phyloP scores from a whole-genome alignment of 176 grass and related monocot species.

The Raddia guianensis region DNA sequence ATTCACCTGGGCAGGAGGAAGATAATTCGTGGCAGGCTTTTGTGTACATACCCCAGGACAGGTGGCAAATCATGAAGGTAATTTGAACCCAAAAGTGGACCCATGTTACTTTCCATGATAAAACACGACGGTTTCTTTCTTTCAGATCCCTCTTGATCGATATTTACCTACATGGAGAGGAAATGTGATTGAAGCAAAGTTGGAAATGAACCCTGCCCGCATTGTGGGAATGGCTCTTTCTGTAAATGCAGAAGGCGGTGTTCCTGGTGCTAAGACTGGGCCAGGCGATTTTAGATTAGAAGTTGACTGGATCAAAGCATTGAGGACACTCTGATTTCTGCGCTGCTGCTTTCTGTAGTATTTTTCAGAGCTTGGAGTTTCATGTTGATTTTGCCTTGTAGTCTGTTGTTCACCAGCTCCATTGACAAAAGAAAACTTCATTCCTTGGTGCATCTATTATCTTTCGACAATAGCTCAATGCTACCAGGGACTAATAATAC shows the following conservation, averaged over 20 bases:
- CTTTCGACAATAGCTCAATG: background rate
- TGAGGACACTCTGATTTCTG: slow-evolving; percentile 47
- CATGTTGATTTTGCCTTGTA: background rate
- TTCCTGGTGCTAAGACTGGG: slow-evolving; percentile 77
- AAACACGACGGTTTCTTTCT: background rate
- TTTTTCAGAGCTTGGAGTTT: background rate
- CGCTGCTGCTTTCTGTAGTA: background rate
- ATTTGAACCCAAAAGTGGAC: slow-evolving; percentile 9
- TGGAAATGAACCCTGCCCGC: slow-evolving; percentile 94
- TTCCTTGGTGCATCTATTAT: background rate
- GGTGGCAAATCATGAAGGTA: slow-evolving; percentile 81
- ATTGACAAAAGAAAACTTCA: background rate
- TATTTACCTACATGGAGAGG: slow-evolving; percentile 92
- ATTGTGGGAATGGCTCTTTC: slow-evolving; percentile 87
- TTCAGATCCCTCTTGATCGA: slow-evolving; percentile 74
- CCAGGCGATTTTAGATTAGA: slow-evolving; percentile 79
- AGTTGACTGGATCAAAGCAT: slow-evolving; percentile 93
- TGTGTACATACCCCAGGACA: slow-evolving; percentile 60
- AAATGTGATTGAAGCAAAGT: slow-evolving; percentile 66
- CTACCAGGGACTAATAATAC: background rate
- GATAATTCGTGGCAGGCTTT: slow-evolving; percentile 99
- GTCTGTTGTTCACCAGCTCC: background rate
- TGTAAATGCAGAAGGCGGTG: slow-evolving; percentile 77
- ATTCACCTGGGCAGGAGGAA: slow-evolving; percentile 88
- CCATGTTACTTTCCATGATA: background rate